Percentiles rank a stretch among this genome's conserved stretches.
Evolutionary conservation across 2,329 filamentous ascomycete species (phyloP).

Genomic region (Alternaria brassicae): DNA sequence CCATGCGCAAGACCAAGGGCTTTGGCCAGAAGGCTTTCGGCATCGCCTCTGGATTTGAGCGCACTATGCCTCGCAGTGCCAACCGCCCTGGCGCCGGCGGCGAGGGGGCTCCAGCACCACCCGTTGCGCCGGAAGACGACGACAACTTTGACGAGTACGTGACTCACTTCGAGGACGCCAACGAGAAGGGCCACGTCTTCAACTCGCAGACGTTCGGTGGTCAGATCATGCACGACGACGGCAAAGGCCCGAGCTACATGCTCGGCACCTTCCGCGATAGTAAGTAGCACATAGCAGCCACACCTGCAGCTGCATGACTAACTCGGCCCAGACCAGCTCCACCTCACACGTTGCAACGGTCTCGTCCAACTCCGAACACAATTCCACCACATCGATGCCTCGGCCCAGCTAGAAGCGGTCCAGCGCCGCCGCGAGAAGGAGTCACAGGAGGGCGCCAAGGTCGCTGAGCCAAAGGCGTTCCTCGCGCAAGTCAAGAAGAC

Average conservation of each 20-base stretch:
- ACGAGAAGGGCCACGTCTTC: conserved; percentile 74
- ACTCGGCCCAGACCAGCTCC: conserved; percentile 72
- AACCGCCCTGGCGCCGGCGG: conserved; percentile 36
- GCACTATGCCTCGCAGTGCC: conserved; percentile 40
- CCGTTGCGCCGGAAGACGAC: conserved; percentile 62
- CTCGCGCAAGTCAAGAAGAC: conserved; percentile 86
- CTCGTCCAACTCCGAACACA: conserved; percentile 90
- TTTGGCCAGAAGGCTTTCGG: conserved; percentile 55
- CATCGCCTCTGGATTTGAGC: conserved; percentile 55
- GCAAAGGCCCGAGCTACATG: conserved; percentile 81
- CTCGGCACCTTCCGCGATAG: conserved; percentile 87
- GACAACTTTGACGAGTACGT: conserved; percentile 68
- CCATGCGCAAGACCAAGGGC: conserved; percentile 64
- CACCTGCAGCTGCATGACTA: not conserved
- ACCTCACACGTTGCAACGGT: conserved; percentile 82
- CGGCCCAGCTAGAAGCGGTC: conserved; percentile 72
- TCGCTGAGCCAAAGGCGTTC: conserved; percentile 73
- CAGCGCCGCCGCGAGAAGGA: conserved; percentile 54
- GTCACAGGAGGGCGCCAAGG: conserved; percentile 53
- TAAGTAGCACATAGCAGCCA: conserved; percentile 54
- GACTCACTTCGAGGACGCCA: conserved; percentile 65
- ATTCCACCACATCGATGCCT: conserved; percentile 89
- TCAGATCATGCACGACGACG: conserved; percentile 72
- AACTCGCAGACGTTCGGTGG: conserved; percentile 85
- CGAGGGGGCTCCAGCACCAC: conserved; percentile 28